Percentiles rank a stretch among this genome's conserved stretches.
Conservation (phyloP, 768 basidiomycete species). For the Serendipita indica region DNA sequence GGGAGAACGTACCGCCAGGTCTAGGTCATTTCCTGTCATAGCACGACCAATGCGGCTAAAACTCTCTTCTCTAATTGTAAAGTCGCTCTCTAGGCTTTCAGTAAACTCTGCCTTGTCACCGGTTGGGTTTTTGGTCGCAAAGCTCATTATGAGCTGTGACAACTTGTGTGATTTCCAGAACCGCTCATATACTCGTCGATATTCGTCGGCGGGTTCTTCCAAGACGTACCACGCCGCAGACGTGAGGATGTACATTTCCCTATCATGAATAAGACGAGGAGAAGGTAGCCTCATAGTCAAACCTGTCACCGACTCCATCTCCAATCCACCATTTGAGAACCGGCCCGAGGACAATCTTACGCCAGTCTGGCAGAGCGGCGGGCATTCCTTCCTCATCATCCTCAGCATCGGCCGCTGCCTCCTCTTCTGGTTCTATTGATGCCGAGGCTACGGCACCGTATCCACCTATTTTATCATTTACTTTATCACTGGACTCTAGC, state of each 20-base stretch:
- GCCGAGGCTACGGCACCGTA: not conserved
- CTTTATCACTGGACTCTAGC: not conserved
- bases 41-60: not conserved
- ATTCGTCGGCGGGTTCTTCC: not conserved
- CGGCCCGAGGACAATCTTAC: not conserved
- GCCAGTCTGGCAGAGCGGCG: not conserved
- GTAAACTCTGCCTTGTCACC: not conserved
- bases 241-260: conserved; percentile 3
- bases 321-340: not conserved
- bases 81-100: not conserved
- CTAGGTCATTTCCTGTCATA: not conserved
- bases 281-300: not conserved
- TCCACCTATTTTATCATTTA: not conserved
- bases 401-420: not conserved
- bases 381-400: not conserved
- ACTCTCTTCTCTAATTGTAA: no score
- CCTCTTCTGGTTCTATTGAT: conserved; percentile 2
- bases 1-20: not conserved
- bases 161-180: conserved; percentile 1
- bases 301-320: not conserved
- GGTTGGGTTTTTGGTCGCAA: not conserved
- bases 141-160: not conserved
- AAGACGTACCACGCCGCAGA: not conserved
- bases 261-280: not conserved
- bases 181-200: not conserved